Evolutionary conservation across 176 grass and related monocot genomes (phyloP), one percentile per base, ranked within the genome.

Genomic region (Hordeum marinum): DNA sequence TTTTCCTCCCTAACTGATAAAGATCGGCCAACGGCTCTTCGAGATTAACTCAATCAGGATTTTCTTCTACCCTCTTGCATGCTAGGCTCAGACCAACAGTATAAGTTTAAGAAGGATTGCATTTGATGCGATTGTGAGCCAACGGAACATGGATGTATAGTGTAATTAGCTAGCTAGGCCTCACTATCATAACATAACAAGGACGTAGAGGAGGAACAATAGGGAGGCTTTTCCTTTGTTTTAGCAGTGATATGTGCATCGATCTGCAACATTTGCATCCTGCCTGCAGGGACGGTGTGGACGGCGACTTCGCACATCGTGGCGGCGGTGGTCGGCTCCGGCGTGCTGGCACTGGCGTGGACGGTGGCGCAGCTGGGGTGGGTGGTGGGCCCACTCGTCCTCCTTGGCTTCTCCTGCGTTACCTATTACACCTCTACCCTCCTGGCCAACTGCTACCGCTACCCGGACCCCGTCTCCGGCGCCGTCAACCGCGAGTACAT

Each of bases 371-470:
- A 99, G 75, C 81, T 99, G 21, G 96, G 96, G 1, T 99, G 96
- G 96, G 81, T 91, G 25, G 85, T 92, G 1, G 96, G 96, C 0
- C 96, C 93, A 0, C 84, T 96, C 29, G 91, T 88, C n/a, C 72
- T 99, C 7, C 13, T 99, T 0, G 88, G 84, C 40, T 99, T 99
- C 90, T 96, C 94, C 11, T 82, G 91, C 12, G 90, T 96, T 42
- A 99, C 96, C 25, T 99, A 94, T 85, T 99, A 99, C 91, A 96
- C 96, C 7, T 96, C 96, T 6, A 81, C 86, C 31, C 87, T 99
- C 23, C 91, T 99, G 0, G 93, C 96, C 58, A 88, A 99, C 63
- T 99, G 96, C 80, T 99, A 99, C 83, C 86, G 96, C 42, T 94
- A 79, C 88, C 96, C 96, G 5, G 96, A 99, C 80, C 93, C 93